Percentiles rank a stretch among this genome's conserved stretches.
phyloP scores from a whole-genome alignment of 1,139 yeast genomes.

The Yamadazyma songkhlaensis region DNA sequence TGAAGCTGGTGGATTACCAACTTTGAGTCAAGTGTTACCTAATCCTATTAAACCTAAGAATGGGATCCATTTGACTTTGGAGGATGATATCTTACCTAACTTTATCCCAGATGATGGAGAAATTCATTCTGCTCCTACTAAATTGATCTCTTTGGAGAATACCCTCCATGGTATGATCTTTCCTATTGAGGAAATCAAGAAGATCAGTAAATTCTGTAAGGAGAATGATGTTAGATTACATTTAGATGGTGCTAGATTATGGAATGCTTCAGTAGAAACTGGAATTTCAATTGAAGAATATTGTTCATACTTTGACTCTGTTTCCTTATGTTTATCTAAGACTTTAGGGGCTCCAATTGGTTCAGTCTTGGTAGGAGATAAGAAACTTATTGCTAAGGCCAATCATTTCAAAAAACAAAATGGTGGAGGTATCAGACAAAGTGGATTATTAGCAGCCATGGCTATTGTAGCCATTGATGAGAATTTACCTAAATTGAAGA shows the following conservation, averaged over 20 bases:
- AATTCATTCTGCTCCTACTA: conserved; percentile 87
- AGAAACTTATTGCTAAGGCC: conserved; percentile 62
- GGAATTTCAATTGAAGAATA: conserved; percentile 69
- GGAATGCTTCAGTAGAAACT: conserved; percentile 83
- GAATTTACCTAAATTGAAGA: conserved; percentile 58
- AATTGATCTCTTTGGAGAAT: conserved; percentile 80
- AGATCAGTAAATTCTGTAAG: conserved; percentile 71
- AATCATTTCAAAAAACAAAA: conserved; percentile 88
- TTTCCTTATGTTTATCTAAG: conserved; percentile 85
- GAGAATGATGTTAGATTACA: conserved; percentile 66
- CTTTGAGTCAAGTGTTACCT: conserved; percentile 90
- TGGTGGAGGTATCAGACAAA: conserved; percentile 94
- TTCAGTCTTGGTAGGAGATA: conserved; percentile 74
- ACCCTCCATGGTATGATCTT: conserved; percentile 80
- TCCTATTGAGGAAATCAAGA: conserved; percentile 76
- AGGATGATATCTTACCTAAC: conserved; percentile 60
- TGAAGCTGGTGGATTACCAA: conserved; percentile 91
- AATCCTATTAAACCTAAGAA: conserved; percentile 76
- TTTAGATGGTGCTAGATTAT: conserved; percentile 93
- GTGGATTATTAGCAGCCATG: conserved; percentile 81
- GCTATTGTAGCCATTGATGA: conserved; percentile 77
- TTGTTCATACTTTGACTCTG: conserved; percentile 80
- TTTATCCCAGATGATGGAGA: conserved; percentile 78
- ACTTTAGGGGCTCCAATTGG: conserved; percentile 96
- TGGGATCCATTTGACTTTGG: conserved; percentile 74